These are phyloP conservation scores for Elaeis oleifera DNA, from an alignment of 202 grass and related monocot genomes.

Conservation along the genomic window DNA sequence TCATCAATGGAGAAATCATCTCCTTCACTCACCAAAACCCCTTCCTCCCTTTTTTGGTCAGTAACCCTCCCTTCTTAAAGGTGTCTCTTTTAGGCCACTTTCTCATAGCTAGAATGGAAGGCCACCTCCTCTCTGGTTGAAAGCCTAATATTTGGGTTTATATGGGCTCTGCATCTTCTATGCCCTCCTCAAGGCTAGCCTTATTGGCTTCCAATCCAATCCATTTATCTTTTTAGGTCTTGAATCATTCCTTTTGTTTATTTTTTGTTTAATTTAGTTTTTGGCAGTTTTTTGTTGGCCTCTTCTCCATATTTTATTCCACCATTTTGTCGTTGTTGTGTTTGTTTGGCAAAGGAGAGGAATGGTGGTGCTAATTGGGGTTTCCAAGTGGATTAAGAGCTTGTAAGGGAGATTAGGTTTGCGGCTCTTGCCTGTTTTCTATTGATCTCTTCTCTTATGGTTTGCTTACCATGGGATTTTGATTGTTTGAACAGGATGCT, in stretches of 20 bases:
- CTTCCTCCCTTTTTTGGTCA: constrained; percentile 31
- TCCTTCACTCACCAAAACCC: constrained; percentile 24
- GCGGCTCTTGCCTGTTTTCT: too few species aligned
- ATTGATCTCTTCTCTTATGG: too few species aligned
- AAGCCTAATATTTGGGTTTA: constrained; percentile 71
- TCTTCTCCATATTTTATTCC: too few species aligned
- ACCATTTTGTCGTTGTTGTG: background rate
- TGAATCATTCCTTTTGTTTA: background rate
- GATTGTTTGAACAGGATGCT: too few species aligned
- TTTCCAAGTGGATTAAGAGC: constrained; percentile 48
- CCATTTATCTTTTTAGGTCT: constrained; percentile 57
- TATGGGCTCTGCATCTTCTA: constrained; percentile 16
- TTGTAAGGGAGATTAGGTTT: too few species aligned
- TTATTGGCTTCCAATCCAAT: constrained; percentile 61
- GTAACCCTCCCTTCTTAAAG: constrained; percentile 11
- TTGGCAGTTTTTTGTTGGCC: background rate
- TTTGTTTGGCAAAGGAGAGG: constrained; percentile 11
- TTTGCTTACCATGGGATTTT: too few species aligned
- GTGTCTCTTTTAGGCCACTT: constrained; percentile 8
- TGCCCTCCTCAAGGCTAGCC: constrained; percentile 64
- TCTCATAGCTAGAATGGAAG: background rate
- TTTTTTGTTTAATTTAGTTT: background rate
- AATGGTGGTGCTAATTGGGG: constrained; percentile 49
- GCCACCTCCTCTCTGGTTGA: constrained; percentile 59
- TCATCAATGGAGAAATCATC: constrained; percentile 12